Evolutionary conservation across 345 rosid genomes (phyloP).

Genomic region (Gossypium herbaceum): DNA sequence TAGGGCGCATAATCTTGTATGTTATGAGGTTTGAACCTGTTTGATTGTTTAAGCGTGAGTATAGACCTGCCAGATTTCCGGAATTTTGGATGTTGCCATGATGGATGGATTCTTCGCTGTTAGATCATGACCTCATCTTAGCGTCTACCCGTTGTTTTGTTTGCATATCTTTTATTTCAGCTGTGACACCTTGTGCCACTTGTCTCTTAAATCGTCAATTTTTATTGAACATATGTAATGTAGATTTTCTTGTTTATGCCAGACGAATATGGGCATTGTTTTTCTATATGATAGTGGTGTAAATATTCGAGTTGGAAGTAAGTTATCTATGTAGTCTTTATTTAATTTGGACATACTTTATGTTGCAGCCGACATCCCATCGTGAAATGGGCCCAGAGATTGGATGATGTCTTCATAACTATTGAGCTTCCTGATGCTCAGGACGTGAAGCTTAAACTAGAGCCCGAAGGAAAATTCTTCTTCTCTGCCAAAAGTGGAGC

Average conservation of each 20-base stretch:
- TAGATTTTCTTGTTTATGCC: neutral
- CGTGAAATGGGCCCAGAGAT: slow-evolving; percentile 61
- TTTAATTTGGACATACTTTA: neutral
- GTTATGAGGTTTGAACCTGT: neutral
- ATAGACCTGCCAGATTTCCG: neutral
- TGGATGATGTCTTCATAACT: slow-evolving; percentile 45
- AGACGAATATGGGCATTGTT: neutral
- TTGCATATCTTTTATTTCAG: neutral
- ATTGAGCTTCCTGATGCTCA: slow-evolving; percentile 53
- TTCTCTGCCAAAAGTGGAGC: slow-evolving; percentile 51
- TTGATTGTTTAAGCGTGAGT: neutral
- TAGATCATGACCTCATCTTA: neutral
- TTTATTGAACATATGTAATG: neutral
- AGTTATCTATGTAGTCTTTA: neutral
- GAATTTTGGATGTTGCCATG: neutral
- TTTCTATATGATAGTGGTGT: neutral
- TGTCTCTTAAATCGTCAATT: neutral
- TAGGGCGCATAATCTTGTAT: neutral
- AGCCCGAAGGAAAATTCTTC: slow-evolving; percentile 50
- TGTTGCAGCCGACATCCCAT: slow-evolving; percentile 47
- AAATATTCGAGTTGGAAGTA: neutral
- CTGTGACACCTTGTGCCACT: neutral
- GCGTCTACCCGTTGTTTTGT: neutral
- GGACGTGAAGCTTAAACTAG: slow-evolving; percentile 51
- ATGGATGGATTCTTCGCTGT: neutral